These are phyloP conservation scores for Rhynchospora tenuis DNA, from an alignment of 176 grass and related monocot species.

Conservation along the genomic window DNA sequence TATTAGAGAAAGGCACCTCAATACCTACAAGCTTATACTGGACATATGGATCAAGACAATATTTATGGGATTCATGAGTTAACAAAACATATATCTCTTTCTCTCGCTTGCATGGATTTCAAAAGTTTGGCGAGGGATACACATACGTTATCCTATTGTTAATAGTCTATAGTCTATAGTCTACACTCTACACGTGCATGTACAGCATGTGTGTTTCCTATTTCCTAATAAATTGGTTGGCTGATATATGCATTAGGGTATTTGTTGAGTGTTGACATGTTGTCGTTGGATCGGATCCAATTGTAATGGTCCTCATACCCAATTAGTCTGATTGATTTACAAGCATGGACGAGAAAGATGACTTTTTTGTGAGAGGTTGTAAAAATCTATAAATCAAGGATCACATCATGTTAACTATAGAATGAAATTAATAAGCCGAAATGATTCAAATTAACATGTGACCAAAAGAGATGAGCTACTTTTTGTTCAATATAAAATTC, in stretches of 20 bases:
- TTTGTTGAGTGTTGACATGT: not conserved
- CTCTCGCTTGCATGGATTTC: conserved; percentile 23
- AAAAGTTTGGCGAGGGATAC: conserved; percentile 12
- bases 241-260: not conserved
- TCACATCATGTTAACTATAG: not conserved
- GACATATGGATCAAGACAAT: conserved; percentile 17
- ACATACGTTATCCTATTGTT: not conserved
- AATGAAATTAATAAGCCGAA: not conserved
- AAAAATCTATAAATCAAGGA: not conserved
- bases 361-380: not conserved
- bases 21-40: conserved; percentile 6
- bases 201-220: not conserved
- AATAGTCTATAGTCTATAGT: not conserved
- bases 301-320: not conserved
- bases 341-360: not conserved
- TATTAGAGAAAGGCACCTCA: conserved; percentile 12
- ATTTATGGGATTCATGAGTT: not conserved
- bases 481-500: not conserved
- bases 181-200: not conserved
- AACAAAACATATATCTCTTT: conserved; percentile 1
- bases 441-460: not conserved
- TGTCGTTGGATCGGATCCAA: no score
- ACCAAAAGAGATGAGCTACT: not conserved
- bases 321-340: not conserved
- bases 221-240: not conserved